A percentile compares a stretch with the other conserved stretches of the same genome.
phyloP scores from a whole-genome alignment of 345 rosid species.

The Salix exigua region DNA sequence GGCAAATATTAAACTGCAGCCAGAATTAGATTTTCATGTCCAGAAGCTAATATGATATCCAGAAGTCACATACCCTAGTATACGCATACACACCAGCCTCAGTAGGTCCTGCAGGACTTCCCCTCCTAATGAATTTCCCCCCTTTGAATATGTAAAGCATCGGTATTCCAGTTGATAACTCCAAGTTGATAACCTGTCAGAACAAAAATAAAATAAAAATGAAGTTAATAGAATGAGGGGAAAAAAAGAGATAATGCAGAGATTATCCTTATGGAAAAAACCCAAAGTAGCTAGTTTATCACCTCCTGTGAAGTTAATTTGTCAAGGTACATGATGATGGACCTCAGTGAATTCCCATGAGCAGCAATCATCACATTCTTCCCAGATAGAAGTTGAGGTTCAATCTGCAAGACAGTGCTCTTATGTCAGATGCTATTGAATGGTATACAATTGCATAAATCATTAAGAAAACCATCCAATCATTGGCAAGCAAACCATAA shows the following conservation, averaged over 20 bases:
- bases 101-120: conserved; percentile 80
- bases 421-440: conserved; percentile 14
- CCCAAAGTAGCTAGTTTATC: conserved; percentile 1
- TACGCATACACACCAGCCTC: conserved; percentile 98
- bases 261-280: not conserved
- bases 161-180: conserved; percentile 88
- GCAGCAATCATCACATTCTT: conserved; percentile 92
- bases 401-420: conserved; percentile 51
- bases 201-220: no score
- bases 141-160: conserved; percentile 91
- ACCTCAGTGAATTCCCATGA: conserved; percentile 88
- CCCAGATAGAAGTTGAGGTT: conserved; percentile 79
- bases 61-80: conserved; percentile 56
- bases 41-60: not conserved
- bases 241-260: not conserved
- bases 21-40: not conserved
- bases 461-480: not conserved
- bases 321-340: conserved; percentile 98
- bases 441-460: not conserved
- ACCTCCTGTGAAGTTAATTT: conserved; percentile 95
- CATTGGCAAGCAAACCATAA: not conserved
- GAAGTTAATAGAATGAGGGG: not conserved
- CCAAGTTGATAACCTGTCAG: conserved; percentile 62
- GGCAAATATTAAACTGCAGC: not conserved
- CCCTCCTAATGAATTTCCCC: conserved; percentile 80